Base-by-base conservation (phyloP, 1,284 basidiomycete species). In the Ustilago lituana region DNA sequence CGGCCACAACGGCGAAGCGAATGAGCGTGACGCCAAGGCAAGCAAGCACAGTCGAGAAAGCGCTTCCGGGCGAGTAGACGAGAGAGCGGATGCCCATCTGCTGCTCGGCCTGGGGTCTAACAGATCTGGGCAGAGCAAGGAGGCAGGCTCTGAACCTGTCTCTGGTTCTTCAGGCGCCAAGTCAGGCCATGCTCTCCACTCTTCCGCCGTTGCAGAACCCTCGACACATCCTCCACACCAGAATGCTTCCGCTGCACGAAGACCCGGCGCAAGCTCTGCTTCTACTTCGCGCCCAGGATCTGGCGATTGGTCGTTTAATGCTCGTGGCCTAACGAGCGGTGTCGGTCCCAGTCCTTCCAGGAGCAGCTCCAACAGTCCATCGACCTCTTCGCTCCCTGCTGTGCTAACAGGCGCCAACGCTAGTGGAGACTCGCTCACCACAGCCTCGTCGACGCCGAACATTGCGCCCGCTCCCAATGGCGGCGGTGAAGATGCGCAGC, bases 401-500 rank as follows among this genome's bases (percentile, higher is more conserved):
- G 48, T 29, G 4, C 26, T 52, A 11, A 19, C 41, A 1, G 35
- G 24, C 7, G 40, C 51, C 22, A 52, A 50, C 17, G 20, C 27
- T 4, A 20, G 23, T 1, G 47, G 45, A 35, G 58, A 68, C 17
- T 35, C 50, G 17, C 49, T 39, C 12, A 53, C 54, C n/a, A 49
- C 64, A 3, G 59, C 53, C 6, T 63, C 70, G 9, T 52, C 70
- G 22, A 73, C 58, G 29, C 53, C 70, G 1, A 23, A 52, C 19
- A 26, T 48, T 11, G 53, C 54, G 1, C 23, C 58, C 35, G 49
- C 41, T 26, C 26, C 48, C 14, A 64, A 67, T 27, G 54, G 61
- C 10, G 61, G 57, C 8, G 59, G 62, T 12, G 66, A 73, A 17
- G 66, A 73, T 31, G 71, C 71, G n/a, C 71, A 73, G 44, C 55